Evolutionary conservation across 352 stramenopile genomes (phyloP).

Genomic region (Globisporangium parvum): DNA sequence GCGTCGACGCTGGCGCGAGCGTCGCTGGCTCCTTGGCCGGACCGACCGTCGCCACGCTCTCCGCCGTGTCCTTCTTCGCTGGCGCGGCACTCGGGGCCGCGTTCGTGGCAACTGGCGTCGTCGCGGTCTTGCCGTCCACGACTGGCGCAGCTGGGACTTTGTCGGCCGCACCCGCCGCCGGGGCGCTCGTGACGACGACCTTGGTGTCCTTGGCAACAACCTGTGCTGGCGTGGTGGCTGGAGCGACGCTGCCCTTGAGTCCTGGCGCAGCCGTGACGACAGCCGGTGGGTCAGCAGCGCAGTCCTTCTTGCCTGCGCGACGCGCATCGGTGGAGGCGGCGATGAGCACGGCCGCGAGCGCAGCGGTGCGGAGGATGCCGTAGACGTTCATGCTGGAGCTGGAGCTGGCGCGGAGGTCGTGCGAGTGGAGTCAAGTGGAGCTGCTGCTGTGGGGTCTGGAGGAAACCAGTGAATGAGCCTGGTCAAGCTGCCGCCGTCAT

Average conservation of each 20-base stretch:
- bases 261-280: neutral
- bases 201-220: neutral
- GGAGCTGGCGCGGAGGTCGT: neutral
- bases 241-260: constrained; percentile 1
- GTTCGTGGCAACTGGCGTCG: neutral
- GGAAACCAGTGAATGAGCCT: constrained; percentile 8
- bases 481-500: neutral
- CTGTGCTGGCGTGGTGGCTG: constrained; percentile 2
- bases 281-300: constrained; percentile 3
- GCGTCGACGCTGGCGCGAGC: constrained; percentile 8
- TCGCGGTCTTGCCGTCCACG: neutral
- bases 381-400: constrained; percentile 16
- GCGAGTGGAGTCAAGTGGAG: too few species aligned
- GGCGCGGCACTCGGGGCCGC: neutral
- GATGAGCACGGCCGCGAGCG: constrained; percentile 15
- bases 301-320: constrained; percentile 8
- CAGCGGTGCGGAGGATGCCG: constrained; percentile 10
- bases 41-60: constrained; percentile 5
- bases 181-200: neutral
- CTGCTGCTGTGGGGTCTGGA: constrained; percentile 3
- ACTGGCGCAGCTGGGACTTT: neutral
- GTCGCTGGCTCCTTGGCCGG: constrained; percentile 8
- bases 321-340: constrained; percentile 6
- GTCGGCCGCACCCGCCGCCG: neutral
- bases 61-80: neutral